Base-by-base conservation (phyloP, 2,329 filamentous ascomycete species). In the Sclerotinia borealis region DNA sequence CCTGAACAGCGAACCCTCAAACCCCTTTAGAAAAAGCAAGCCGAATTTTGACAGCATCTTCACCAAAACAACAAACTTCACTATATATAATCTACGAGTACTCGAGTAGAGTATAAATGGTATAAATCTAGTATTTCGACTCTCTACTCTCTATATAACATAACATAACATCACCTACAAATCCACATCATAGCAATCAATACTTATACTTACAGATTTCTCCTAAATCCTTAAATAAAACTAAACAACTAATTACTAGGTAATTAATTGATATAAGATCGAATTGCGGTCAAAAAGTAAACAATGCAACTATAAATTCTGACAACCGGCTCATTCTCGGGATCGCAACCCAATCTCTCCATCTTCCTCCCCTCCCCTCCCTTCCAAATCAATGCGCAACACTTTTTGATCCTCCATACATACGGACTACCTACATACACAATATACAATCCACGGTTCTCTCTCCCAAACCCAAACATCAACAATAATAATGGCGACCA, bases 301-400 rank as follows among this genome's bases (percentile, higher is more conserved):
- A 22, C n/a, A 50, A 50, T 6, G 17, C 17, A 50, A 50, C 25
- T 15, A 29, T 27, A 49, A 31, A 50, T 22, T 39, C 15, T 10
- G 19, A 43, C 2, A 55, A 11, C 27, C 52, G 51, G 51, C 19
- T 54, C 25, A 19, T 29, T 4, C 25, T 54, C 25, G 36, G 25
- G 36, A 17, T 9, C 10, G 17, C 25, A 19, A 43, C 19, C 8
- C 4, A 25, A 61, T 27, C 59, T 39, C 31, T 61, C 36, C 59
- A 39, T 37, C 31, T 37, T 11, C 50, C 49, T 51, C 13, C 25
- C n/a, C 37, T 25, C 37, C 9, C 41, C 22, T 34, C 25, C 45
- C 48, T 22, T 51, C 34, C 27, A 55, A 43, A 52, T n/a, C 15
- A 52, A 61, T 61, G 48, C 48, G 29, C 59, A 43, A 45, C 59